Evolutionary conservation across 148 eudicot species (phyloP), one percentile per base, ranked within the genome.

Genomic region (Polygonum aviculare): DNA sequence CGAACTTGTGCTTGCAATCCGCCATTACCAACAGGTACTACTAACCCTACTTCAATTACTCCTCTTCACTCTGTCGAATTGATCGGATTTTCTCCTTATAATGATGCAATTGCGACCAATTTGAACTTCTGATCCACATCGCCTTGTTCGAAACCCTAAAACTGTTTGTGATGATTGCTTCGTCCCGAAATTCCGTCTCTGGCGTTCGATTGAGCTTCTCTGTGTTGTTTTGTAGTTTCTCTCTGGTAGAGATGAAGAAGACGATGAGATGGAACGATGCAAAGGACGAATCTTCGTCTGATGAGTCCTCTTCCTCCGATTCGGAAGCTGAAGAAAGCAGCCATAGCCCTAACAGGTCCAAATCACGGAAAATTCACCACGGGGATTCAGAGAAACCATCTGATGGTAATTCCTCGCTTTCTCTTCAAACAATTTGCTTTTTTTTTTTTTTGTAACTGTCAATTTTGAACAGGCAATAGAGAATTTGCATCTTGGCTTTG

Each of bases 251-350:
- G 15, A 72, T 72, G 75, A 72, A 72, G 54, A 72, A 45, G 52
- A 36, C 75, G 21, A 21, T 72, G 75, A 72, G 75, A 72, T 72
- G 75, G 75, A 72, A 12, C 54, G 52, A 72, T n/a, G 52, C 10
- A 9, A 26, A 44, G 75, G 75, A 72, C 10, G 75, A 72, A 44
- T 72, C 75, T 16, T 72, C 75, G 8, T 72, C 75, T 10, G 50
- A 44, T 45, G 75, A 72, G 12, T 44, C 50, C 15, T 44, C 35
- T 8, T 72, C 75, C 36, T 72, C 75, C 0, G 72, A 67, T 67
- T 1, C 75, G 26, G 75, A 72, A 22, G 7, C 35, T 10, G 75
- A 41, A 41, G 52, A 72, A 1, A 21, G 72, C 44, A 67, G 38
- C 19, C 21, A 67, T 35, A 67, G 72, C 44, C 72, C 44, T 67